Base-by-base conservation (phyloP, 306 rosid genomes). In the Echinosophora koreensis region DNA sequence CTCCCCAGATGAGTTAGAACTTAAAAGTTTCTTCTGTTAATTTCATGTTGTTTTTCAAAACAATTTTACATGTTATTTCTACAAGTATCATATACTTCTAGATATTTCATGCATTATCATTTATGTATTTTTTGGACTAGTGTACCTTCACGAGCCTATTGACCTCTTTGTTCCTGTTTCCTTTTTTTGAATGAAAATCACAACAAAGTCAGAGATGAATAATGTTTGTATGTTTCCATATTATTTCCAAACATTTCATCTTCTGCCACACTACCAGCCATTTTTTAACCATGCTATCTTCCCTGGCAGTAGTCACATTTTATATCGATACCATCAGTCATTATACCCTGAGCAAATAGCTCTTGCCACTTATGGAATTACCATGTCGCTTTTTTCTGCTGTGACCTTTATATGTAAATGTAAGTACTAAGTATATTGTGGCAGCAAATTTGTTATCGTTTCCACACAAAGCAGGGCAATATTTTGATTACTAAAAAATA, bases 1-100 rank as follows among this genome's bases (percentile, higher is more conserved):
- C 66, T 77, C 66, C 28, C 68, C 47, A 6, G 65, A 34, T n/a
- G 68, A 18, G 66, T 67, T 77, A 17, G 57, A 28, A n/a, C 22
- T 22, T 22, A 0, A 22, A 22, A 22, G 22, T 41, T 65, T 18
- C 62, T 7, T 34, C 46, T 42, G 41, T 76, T 39, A 47, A 34
- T 80, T 63, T 52, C 59, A 35, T 13, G 13, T 54, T 37, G 58
- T 14, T 63, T 50, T 47, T 39, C 3, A 2, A 41, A 17, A 71
- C 73, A 50, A 14, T 38, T 63, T 39, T 72, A 17, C 64, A 34
- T 41, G 50, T 30, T 57, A 38, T 49, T 61, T 71, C 27, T 50
- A 32, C 47, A 58, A 35, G 12, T n/a, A 41, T 14, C 2, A 2
- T 37, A 3, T 44, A 32, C 69, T 44, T 22, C 37, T 46, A 27